Conservation (phyloP, 129 eudicot species). For the Apium graveolens region DNA sequence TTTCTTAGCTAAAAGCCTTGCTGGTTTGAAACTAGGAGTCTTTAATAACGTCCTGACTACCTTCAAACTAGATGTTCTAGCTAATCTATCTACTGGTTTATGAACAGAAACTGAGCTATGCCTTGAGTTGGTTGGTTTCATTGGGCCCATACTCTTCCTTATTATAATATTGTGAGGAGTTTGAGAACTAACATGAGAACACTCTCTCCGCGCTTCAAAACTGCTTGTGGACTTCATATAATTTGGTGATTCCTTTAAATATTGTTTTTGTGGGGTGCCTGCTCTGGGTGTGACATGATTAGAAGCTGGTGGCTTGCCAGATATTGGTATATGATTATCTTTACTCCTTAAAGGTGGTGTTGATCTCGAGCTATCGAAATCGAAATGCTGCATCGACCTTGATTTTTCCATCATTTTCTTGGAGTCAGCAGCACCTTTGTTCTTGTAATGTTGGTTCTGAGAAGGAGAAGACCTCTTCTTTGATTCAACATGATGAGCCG, state of each 20-base stretch:
- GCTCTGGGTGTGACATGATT: conserved; percentile 11
- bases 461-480: conserved; percentile 36
- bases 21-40: conserved; percentile 61
- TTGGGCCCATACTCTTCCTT: conserved; percentile 19
- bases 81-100: conserved; percentile 29
- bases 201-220: conserved; percentile 69
- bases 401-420: conserved; percentile 76
- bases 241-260: conserved; percentile 44
- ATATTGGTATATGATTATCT: conserved; percentile 6
- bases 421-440: conserved; percentile 30
- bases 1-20: conserved; percentile 32
- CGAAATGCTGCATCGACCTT: conserved; percentile 37
- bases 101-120: conserved; percentile 17
- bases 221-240: conserved; percentile 89
- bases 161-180: conserved; percentile 13
- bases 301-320: conserved; percentile 26
- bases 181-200: conserved; percentile 24
- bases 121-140: conserved; percentile 13
- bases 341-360: conserved; percentile 20
- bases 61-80: conserved; percentile 32
- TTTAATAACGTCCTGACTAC: conserved; percentile 46
- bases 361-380: conserved; percentile 20
- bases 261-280: conserved; percentile 24
- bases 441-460: conserved; percentile 40
- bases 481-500: conserved; percentile 33